These are phyloP conservation scores for Selaginella moellendorffii DNA, from an alignment of 75 land plant genomes.

Conservation along the genomic window DNA sequence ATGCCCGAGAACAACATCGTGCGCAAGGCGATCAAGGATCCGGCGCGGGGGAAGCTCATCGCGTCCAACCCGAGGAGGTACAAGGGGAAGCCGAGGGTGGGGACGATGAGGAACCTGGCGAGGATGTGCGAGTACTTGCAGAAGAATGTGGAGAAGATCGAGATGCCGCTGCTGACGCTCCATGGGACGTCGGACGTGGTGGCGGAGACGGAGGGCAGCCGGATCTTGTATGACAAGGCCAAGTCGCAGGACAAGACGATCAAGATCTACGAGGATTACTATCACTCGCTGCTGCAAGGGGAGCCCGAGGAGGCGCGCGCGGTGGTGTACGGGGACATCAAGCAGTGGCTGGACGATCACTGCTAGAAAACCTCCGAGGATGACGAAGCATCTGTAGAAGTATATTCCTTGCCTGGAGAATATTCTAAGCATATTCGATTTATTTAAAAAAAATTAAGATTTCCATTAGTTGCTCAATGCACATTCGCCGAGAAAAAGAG, in stretches of 20 bases:
- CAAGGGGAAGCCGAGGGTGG: constrained; percentile 62
- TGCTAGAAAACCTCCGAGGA: not conserved
- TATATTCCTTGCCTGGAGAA: no score
- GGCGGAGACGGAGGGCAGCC: constrained; percentile 45
- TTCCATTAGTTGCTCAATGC: no score
- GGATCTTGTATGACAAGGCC: constrained; percentile 54
- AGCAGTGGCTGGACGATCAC: constrained; percentile 61
- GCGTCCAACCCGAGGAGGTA: constrained; percentile 64
- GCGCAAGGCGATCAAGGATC: constrained; percentile 57
- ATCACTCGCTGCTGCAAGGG: constrained; percentile 79
- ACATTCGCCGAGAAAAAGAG: no score
- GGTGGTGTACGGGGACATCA: constrained; percentile 48
- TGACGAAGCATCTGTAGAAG: no score
- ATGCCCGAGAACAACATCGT: constrained; percentile 66
- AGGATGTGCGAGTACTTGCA: constrained; percentile 42
- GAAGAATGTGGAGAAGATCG: constrained; percentile 34
- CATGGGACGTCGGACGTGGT: constrained; percentile 74
- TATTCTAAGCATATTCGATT: no score
- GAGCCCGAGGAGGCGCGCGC: constrained; percentile 55
- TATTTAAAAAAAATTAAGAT: no score
- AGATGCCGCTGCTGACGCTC: constrained; percentile 46
- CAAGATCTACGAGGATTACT: constrained; percentile 75
- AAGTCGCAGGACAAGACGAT: constrained; percentile 51
- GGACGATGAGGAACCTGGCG: constrained; percentile 72
- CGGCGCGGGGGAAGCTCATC: constrained; percentile 43